Evolutionary conservation across 2,329 filamentous ascomycete genomes (phyloP), one percentile per base, ranked within the genome.

Genomic region (Colletotrichum sansevieriae): DNA sequence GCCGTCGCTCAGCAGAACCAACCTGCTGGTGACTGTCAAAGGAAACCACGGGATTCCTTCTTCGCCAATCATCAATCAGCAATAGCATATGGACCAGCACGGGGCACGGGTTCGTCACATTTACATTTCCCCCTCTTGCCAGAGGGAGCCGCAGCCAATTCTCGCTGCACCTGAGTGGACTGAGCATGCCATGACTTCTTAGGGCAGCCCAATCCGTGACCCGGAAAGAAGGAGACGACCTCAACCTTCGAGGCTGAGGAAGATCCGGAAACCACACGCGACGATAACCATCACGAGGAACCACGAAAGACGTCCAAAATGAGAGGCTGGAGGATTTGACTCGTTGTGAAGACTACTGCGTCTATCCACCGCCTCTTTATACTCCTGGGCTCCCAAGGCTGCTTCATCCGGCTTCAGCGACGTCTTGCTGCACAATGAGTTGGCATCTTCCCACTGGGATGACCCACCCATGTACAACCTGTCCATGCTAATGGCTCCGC

Each of bases 101-200:
- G 58, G 61, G 43, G 65, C 70, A 72, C 52, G 55, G 59, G 71
- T 72, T 72, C 71, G 65, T 72, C 71, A 69, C 70, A 65, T 62
- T 54, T 57, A 69, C 70, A 65, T 62, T 54, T 57, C 25, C 60
- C 37, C 55, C 60, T 43, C 20, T 54, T 61, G 20, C 47, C 63
- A 64, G 57, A 60, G 52, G 47, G 57, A 65, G 70, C 62, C 65
- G 70, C 62, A 65, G 66, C 63, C 57, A 67, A 47, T 49, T 47
- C 39, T 25, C 41, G 62, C 68, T 39, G 63, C 52, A 35, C 35
- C 33, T 58, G 52, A 63, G 64, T 63, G 63, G 64, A 18, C 49
- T 51, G 25, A 44, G 56, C 64, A 37, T 54, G 22, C 64, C 58
- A 29, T 51, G 25, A 35, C 37, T 59, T 35, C 63, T 65, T 46